Evolutionary conservation across 495 filamentous ascomycete species (phyloP), one percentile per base, ranked within the genome.

Genomic region (Peziza echinospora): DNA sequence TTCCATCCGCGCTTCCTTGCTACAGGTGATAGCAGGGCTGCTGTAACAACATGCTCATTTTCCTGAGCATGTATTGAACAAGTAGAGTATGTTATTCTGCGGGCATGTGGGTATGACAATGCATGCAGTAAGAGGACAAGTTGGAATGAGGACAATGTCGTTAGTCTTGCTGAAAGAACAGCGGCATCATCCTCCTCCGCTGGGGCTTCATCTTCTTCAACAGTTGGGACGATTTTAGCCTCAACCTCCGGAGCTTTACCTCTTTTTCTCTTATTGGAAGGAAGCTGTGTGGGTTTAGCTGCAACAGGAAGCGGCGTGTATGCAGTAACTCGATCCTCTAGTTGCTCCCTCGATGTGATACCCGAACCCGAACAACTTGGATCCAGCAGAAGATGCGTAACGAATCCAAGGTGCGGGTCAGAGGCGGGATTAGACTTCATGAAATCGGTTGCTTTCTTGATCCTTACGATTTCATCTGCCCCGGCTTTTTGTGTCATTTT

Each of bases 351-450:
- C 5, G 84, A 82, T 7, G 93, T 76, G 21, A 97, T 97, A 0
- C 89, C 89, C 57, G 82, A 92, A 0, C 89, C 89, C 0, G 84
- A 92, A 54, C 89, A 97, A 53, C 80, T 87, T 0, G 89, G 89
- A 60, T 97, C 91, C 0, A 97, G 71, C 3, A 97, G 64, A 21
- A 97, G 61, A 10, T 77, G 78, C 0, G 72, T 70, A 5, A 93
- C 82, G 9, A 71, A 63, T 8, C 59, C 58, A 49, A 75, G 71
- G 11, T 43, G 16, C 4, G n/a, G 5, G 4, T 22, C 2, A 11
- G 41, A 4, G 5, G 63, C 65, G 0, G 87, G 84, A 51, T 85
- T 69, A 1, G 80, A 63, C 5, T 70, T 72, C 3, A 94, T 63
- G 56, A 94, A 96, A 55, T 97, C 87, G 47, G 77, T 69, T 0